phyloP scores from a whole-genome alignment of 352 stramenopile genomes.

The Phytopythium mirpurense region DNA sequence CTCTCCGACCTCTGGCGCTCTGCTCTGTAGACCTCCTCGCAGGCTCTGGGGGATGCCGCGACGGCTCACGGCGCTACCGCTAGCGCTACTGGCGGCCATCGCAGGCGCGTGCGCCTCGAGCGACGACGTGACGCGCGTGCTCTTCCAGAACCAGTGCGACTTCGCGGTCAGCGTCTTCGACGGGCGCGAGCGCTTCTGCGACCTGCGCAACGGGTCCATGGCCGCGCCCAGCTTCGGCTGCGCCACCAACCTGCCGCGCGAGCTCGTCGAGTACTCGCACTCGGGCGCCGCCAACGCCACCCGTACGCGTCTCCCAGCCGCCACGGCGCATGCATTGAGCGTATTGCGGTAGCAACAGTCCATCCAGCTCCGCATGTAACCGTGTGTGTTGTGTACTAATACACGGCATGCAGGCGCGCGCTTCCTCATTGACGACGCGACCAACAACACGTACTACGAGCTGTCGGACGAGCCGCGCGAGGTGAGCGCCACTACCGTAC shows the following conservation, averaged over 20 bases:
- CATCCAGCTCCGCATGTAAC: not conserved
- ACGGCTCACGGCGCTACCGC: not conserved
- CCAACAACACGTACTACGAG: slow-evolving; percentile 10
- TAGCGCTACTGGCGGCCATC: not conserved
- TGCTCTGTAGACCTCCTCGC: too few species aligned
- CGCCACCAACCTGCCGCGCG: slow-evolving; percentile 7
- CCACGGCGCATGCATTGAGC: too few species aligned
- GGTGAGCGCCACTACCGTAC: not conserved
- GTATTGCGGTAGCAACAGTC: too few species aligned
- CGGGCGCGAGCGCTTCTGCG: slow-evolving; percentile 5
- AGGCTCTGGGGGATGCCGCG: not conserved
- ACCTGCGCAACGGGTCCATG: slow-evolving; percentile 6
- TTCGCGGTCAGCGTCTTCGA: slow-evolving; percentile 5
- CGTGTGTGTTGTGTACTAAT: too few species aligned
- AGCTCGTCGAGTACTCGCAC: slow-evolving; percentile 9
- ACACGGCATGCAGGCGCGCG: slow-evolving; percentile 4
- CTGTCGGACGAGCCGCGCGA: slow-evolving; percentile 5
- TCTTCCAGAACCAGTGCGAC: slow-evolving; percentile 7
- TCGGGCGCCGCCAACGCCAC: slow-evolving; percentile 7
- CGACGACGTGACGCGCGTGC: not conserved
- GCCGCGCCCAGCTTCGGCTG: slow-evolving; percentile 4
- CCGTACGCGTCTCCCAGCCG: not conserved
- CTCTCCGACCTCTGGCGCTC: too few species aligned
- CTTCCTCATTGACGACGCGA: slow-evolving; percentile 6
- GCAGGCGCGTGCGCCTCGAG: too few species aligned